A percentile compares a stretch with the other conserved stretches of the same genome.
Conservation (phyloP, 1,284 basidiomycete genomes). For the Ceratobasidium theobromae region DNA sequence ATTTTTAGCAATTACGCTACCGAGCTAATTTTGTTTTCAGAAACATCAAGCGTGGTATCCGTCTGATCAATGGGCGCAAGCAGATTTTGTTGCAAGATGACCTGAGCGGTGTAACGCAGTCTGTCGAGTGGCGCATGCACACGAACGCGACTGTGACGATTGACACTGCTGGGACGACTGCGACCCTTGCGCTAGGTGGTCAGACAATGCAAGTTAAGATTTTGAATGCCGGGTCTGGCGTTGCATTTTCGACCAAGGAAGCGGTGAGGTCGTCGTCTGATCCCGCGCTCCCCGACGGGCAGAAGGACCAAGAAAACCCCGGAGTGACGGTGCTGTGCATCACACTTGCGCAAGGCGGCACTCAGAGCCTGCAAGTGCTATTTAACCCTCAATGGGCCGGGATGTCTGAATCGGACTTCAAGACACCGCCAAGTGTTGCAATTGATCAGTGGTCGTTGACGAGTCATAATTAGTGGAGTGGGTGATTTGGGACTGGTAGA, state of each 20-base stretch:
- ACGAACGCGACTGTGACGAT: slow-evolving; percentile 76
- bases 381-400: slow-evolving; percentile 85
- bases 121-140: slow-evolving; percentile 91
- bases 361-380: slow-evolving; percentile 72
- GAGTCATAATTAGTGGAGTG: slow-evolving; percentile 58
- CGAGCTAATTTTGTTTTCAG: slow-evolving; percentile 42
- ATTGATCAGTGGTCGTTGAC: slow-evolving; percentile 69
- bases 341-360: slow-evolving; percentile 62
- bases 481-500: background rate
- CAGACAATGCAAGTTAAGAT: slow-evolving; percentile 53
- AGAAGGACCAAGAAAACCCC: slow-evolving; percentile 71
- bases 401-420: slow-evolving; percentile 57
- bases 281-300: slow-evolving; percentile 57
- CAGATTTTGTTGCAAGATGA: slow-evolving; percentile 95
- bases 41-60: slow-evolving; percentile 82
- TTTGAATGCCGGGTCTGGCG: slow-evolving; percentile 62
- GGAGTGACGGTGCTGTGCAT: slow-evolving; percentile 82
- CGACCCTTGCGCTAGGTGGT: slow-evolving; percentile 58
- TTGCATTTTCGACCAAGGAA: slow-evolving; percentile 51
- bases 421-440: slow-evolving; percentile 65
- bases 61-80: slow-evolving; percentile 79
- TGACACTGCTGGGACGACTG: slow-evolving; percentile 58
- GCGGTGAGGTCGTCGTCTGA: slow-evolving; percentile 62
- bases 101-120: slow-evolving; percentile 55
- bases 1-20: slow-evolving; percentile 5